Base-by-base conservation (phyloP, 192 early-diverging fungal species). In the Martensiomyces pterosporus region DNA sequence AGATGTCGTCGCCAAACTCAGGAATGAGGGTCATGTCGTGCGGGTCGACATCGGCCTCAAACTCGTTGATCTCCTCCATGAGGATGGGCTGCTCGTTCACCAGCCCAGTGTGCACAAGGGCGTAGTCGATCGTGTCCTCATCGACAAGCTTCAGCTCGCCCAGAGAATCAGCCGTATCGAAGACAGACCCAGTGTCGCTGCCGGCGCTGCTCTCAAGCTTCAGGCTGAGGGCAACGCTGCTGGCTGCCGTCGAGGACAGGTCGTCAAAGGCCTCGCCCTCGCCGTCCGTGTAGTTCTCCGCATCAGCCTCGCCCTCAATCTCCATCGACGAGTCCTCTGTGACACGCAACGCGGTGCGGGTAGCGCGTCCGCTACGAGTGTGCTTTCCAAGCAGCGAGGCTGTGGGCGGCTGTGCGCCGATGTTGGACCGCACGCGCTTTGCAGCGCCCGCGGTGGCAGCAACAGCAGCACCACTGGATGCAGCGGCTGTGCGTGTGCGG, bases 1-100 rank as follows among this genome's bases (percentile, higher is more conserved):
- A 82, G 24, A 86, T 86, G 37, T 78, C 77, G 38, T 66, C 76
- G 49, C 77, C 64, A 43, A 79, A 82, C 51, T 86, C 84, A 16
- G 77, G 53, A 16, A 86, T 50, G 24, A 81, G 56, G 2, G 60
- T 54, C 8, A 55, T 57, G 53, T 83, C 79, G 8, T 18, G 13
- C 23, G 61, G 52, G 44, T 74, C 55, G 0, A 74, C 47, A 42
- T 87, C 84, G 4, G 79, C 80, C n/a, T 80, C 77, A 39, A 64
- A 75, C 39, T 17, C 49, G 27, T 46, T 40, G 24, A 77, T 77
- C 49, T 74, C 71, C 24, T 18, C 43, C 58, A 59, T 55, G 39
- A 17, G 16, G 14, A 74, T 62, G 0, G 71, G 59, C 1, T 43
- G 38, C 60, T 74, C 71, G 48, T 47, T 43, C 41, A 57, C 17